Base-by-base conservation (phyloP, 2,329 filamentous ascomycete species). In the Cladosporium velox region DNA sequence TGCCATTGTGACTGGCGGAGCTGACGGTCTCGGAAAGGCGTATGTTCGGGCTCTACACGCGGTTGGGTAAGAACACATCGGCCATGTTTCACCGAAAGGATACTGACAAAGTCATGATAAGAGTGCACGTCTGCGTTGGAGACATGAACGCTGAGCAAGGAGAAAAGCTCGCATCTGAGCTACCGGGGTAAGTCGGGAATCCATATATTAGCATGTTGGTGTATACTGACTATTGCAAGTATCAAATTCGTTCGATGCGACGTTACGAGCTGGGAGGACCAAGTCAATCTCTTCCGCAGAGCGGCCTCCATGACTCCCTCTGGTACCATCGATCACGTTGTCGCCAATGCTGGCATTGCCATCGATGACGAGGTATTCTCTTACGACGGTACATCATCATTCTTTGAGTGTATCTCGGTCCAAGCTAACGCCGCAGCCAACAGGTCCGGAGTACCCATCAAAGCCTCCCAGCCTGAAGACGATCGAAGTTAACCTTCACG, bases 1-100 rank as follows among this genome's bases (percentile, higher is more conserved):
- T 0, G 80, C 81, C 24, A 77, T 83, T 32, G 76, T 83, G 14
- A 83, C 81, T 1, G 80, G 81, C 21, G 81, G 81, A 6, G 81
- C 73, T 11, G 76, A 73, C 69, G 75, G 74, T 41, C 73, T 75
- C 57, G 73, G 74, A n/a, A 70, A 74, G 58, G 71, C 71, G 24
- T 75, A 73, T 64, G 73, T 74, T 2, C 68, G 73, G 6, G 65
- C 70, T 47, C 70, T 74, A 32, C 70, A 69, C 24, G 68, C 65
- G 12, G 67, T 67, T 10, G 72, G 73, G 18, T 72, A 70, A 11
- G 68, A 28, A 68, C 72, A 11, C 73, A 8, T 38, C 7, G 30
- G 7, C 10, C 49, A 26, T 2, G 10, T 6, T 62, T 6, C 6
- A 5, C 8, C n/a, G 14, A 7, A 41, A 4, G 3, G 21, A 32